Base-by-base conservation (phyloP, 129 eudicot genomes). In the Tagetes erecta region DNA sequence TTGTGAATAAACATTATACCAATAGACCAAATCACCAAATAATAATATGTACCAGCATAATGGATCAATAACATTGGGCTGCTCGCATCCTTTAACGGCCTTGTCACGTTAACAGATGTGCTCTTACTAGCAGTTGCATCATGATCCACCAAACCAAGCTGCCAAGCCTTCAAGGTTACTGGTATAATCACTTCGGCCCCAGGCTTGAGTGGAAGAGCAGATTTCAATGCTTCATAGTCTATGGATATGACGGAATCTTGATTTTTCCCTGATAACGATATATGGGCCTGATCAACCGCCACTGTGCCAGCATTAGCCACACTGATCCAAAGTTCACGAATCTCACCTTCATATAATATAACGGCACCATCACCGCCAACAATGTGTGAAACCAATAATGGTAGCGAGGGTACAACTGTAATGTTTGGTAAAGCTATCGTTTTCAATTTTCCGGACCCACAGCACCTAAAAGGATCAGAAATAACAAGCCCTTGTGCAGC, bases 291-390 rank as follows among this genome's bases (percentile, higher is more conserved):
- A 81, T 94, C 98, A 73, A 94, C 96, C 35, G 97, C 83, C 72
- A 94, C 97, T 8, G 98, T 94, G 6, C 98, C 97, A 36, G 98
- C 98, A 84, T 94, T 94, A 35, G 98, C 91, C 73, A 94, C 77
- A 68, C 88, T 88, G 44, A 94, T 86, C 91, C 91, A 80, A 52
- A 94, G 81, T 63, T 94, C 93, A 68, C 93, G 97, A 37, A 94
- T 90, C 80, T 94, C 98, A 6, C 98, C 98, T 82, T 90, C 98
- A 70, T 88, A 90, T 52, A 94, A 81, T 44, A 88, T 88, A 35
- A 88, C 84, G 64, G 98, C 85, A 52, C 98, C 91, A 70, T 88
- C 97, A 67, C 98, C 96, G 41, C 98, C 97, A 8, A 90, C 96
- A 31, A 88, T 69, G 52, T 84, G 96, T 49, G 98, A 90, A 8